Conservation (phyloP, 495 filamentous ascomycete species). For the Aspergillus indologenus region DNA sequence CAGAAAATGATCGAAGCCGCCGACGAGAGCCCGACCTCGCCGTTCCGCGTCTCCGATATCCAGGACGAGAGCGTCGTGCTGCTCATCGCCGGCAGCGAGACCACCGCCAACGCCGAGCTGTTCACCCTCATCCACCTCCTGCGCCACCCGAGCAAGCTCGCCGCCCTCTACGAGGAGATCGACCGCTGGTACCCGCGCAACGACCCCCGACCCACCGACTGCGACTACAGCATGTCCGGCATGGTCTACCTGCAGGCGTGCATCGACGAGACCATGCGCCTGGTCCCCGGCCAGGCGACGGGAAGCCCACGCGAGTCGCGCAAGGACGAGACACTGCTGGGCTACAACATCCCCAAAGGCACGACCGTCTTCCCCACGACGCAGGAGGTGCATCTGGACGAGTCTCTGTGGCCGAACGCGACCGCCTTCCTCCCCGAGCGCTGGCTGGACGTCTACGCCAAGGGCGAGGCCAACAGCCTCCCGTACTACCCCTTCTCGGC, state of each 20-base stretch:
- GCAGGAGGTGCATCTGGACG: neutral
- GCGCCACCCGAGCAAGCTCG: neutral
- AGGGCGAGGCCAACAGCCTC: neutral
- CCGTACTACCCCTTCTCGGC: neutral
- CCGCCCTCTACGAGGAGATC: neutral
- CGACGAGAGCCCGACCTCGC: neutral
- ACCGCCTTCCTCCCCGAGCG: neutral
- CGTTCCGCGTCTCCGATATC: neutral
- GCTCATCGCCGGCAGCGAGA: neutral
- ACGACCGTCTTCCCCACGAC: neutral
- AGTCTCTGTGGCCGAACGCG: neutral
- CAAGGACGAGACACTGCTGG: neutral
- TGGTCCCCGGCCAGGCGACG: neutral
- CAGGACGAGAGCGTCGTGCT: slow-evolving; percentile 1
- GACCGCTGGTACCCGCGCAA: neutral
- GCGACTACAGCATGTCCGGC: slow-evolving; percentile 1
- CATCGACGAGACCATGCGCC: slow-evolving; percentile 4
- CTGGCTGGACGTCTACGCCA: neutral
- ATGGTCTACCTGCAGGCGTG: slow-evolving; percentile 2
- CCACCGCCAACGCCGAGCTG: neutral
- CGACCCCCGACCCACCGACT: neutral
- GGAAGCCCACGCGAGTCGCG: neutral
- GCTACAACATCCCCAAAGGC: neutral
- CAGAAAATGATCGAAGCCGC: neutral
- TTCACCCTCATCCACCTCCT: slow-evolving; percentile 1